Percentiles rank a stretch among this genome's conserved stretches.
Evolutionary conservation across 2,329 filamentous ascomycete species (phyloP).

Genomic region (Aureobasidium sp.): DNA sequence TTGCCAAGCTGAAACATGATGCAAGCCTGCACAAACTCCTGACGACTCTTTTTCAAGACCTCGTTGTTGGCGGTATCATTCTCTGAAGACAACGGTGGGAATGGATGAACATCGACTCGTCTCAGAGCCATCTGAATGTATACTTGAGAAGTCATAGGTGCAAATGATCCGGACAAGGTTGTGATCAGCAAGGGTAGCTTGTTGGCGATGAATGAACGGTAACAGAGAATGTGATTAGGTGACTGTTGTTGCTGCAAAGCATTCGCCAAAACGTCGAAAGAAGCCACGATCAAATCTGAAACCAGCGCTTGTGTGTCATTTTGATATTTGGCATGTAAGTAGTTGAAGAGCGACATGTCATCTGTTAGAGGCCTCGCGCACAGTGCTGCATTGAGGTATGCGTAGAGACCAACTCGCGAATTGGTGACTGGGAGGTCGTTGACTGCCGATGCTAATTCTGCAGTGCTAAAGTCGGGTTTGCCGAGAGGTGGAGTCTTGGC

Average conservation of each 20-base stretch:
- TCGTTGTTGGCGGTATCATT: slow-evolving; percentile 43
- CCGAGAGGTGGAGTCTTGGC: slow-evolving; percentile 42
- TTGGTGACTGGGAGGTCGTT: slow-evolving; percentile 61
- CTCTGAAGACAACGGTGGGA: slow-evolving; percentile 56
- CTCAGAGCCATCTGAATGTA: slow-evolving; percentile 59
- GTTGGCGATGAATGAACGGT: slow-evolving; percentile 82
- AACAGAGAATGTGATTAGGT: slow-evolving; percentile 54
- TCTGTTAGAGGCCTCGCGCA: slow-evolving; percentile 76
- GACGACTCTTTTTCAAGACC: slow-evolving; percentile 58
- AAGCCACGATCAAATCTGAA: slow-evolving; percentile 75
- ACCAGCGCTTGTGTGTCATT: slow-evolving; percentile 70
- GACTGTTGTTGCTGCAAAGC: slow-evolving; percentile 65
- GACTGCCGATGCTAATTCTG: slow-evolving; percentile 36
- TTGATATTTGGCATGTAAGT: slow-evolving; percentile 78
- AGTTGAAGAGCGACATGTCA: slow-evolving; percentile 67
- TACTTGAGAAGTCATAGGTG: slow-evolving; percentile 52
- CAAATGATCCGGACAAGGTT: slow-evolving; percentile 48
- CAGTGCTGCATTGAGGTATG: slow-evolving; percentile 77
- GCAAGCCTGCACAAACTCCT: slow-evolving; percentile 84
- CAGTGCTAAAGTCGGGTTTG: slow-evolving; percentile 51
- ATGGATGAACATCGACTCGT: slow-evolving; percentile 57
- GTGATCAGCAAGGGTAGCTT: slow-evolving; percentile 55
- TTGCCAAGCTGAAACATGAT: slow-evolving; percentile 79
- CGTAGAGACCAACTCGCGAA: slow-evolving; percentile 72
- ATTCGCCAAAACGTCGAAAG: slow-evolving; percentile 85